Base-by-base conservation (phyloP, 495 filamentous ascomycete species). In the Tuber microsphaerosporum region DNA sequence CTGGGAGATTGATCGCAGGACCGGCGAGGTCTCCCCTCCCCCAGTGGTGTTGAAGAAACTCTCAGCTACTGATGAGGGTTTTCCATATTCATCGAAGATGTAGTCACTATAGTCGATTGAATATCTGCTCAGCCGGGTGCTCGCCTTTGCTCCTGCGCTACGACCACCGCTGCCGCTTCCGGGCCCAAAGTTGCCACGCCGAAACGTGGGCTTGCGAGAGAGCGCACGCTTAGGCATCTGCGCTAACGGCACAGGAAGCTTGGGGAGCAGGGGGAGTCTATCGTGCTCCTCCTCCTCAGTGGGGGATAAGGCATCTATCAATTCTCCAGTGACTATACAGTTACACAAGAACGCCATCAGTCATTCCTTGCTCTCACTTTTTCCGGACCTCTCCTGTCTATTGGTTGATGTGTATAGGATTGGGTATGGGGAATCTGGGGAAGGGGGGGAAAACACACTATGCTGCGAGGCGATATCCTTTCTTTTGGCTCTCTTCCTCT, bases 261-360 rank as follows among this genome's bases (percentile, higher is more conserved):
- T 74, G 42, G 72, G 75, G 16, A 77, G 34, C 26, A 75, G 31
- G 48, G 70, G 26, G 70, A 41, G 48, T 68, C 41, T 56, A 22
- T 65, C 72, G 56, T 46, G 42, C 37, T 61, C 75, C 45, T 56
- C 75, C 45, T 56, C 41, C 71, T 48, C 46, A 69, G 73, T 22
- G 72, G 44, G 31, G 69, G 16, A 87, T 79, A 2, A 87, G 77
- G 34, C 85, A 12, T 86, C 86, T 26, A 84, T 84, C 16, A 85
- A 84, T 75, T 87, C 86, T 19, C 75, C 68, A 56, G 72, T 70
- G 61, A 48, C 71, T 70, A 71, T 44, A 12, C 56, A 31, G 12
- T 65, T 10, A 31, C 26, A 73, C 80, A 77, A 37, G 74, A 22
- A 51, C 41, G 37, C n/a, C 26, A 12, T n/a, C 4, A 39, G 71